A percentile compares a stretch with the other conserved stretches of the same genome.
Conservation (phyloP, 306 rosid species). For the Hippophae rhamnoides region DNA sequence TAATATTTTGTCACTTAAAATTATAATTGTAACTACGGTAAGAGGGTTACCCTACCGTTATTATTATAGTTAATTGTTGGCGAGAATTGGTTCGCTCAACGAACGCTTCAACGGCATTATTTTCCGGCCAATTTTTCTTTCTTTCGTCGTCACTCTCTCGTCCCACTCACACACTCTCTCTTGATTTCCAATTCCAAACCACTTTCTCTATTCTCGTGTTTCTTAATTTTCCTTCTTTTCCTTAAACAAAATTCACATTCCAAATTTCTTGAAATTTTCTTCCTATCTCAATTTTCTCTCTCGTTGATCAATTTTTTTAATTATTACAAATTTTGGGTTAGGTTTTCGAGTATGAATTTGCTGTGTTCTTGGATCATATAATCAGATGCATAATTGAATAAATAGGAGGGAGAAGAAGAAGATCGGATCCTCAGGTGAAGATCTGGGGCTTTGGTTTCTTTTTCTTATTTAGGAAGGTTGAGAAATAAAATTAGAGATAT, state of each 20-base stretch:
- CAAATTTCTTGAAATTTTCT: background rate
- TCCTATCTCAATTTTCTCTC: background rate
- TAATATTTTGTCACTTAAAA: too few species aligned
- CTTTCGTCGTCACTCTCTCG: slow-evolving; percentile 22
- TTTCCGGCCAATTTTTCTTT: slow-evolving; percentile 47
- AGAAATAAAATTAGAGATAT: slow-evolving; percentile 10
- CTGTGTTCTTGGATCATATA: slow-evolving; percentile 7
- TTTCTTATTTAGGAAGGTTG: slow-evolving; percentile 6
- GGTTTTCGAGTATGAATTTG: slow-evolving; percentile 12
- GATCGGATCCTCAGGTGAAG: slow-evolving; percentile 72
- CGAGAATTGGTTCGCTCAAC: slow-evolving; percentile 49
- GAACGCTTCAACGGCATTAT: slow-evolving; percentile 95
- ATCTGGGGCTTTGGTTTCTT: slow-evolving; percentile 53
- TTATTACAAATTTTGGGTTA: slow-evolving; percentile 41
- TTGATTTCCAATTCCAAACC: slow-evolving; percentile 11
- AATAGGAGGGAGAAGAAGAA: slow-evolving; percentile 25
- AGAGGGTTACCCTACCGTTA: too few species aligned
- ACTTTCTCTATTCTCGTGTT: slow-evolving; percentile 2
- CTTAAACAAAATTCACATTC: background rate
- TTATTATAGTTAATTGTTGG: slow-evolving; percentile 29
- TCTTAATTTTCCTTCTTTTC: background rate
- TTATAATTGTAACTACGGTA: too few species aligned
- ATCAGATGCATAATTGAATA: slow-evolving; percentile 47
- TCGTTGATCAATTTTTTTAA: background rate
- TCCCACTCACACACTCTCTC: background rate